Evolutionary conservation across 2,329 filamentous ascomycete species (phyloP).

Genomic region (Arthrobotrys conoides): DNA sequence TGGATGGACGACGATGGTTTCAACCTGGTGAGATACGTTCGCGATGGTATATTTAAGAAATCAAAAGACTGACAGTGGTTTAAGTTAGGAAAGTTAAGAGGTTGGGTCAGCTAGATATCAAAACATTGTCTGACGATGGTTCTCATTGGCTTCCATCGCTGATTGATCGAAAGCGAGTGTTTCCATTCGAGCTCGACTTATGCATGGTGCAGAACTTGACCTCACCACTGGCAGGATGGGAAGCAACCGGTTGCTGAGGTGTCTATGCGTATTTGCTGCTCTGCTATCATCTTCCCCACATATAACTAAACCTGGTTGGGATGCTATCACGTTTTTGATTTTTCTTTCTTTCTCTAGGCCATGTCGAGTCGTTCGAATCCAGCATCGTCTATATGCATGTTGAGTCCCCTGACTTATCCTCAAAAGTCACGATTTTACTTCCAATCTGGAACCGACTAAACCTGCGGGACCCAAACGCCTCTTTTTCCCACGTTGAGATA

Average conservation of each 20-base stretch:
- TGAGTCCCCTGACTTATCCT: constrained; percentile 49
- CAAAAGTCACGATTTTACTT: constrained; percentile 50
- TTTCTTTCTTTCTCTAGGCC: constrained; percentile 8
- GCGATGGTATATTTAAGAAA: constrained; percentile 24
- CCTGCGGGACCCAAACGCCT: constrained; percentile 42
- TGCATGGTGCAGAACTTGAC: constrained; percentile 45
- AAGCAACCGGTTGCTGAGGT: constrained; percentile 52
- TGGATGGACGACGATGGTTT: constrained; percentile 22
- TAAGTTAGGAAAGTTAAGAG: constrained; percentile 7
- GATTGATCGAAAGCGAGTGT: constrained; percentile 48
- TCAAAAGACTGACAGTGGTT: constrained; percentile 15
- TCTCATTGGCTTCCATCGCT: constrained; percentile 44
- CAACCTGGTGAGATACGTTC: constrained; percentile 24
- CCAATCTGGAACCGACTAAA: constrained; percentile 43
- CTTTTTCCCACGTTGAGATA: constrained; percentile 38
- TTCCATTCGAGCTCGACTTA: constrained; percentile 55
- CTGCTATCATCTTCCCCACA: constrained; percentile 52
- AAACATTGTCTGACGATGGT: constrained; percentile 31
- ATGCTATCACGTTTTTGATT: constrained; percentile 54
- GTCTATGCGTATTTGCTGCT: constrained; percentile 38
- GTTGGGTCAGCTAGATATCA: constrained; percentile 47
- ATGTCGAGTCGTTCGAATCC: not conserved
- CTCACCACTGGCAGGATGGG: constrained; percentile 31
- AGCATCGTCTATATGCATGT: constrained; percentile 34
- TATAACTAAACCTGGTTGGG: constrained; percentile 44